Evolutionary conservation across 306 rosid genomes (phyloP), one percentile per base, ranked within the genome.

Genomic region (Ammopiptanthus mongolicus): DNA sequence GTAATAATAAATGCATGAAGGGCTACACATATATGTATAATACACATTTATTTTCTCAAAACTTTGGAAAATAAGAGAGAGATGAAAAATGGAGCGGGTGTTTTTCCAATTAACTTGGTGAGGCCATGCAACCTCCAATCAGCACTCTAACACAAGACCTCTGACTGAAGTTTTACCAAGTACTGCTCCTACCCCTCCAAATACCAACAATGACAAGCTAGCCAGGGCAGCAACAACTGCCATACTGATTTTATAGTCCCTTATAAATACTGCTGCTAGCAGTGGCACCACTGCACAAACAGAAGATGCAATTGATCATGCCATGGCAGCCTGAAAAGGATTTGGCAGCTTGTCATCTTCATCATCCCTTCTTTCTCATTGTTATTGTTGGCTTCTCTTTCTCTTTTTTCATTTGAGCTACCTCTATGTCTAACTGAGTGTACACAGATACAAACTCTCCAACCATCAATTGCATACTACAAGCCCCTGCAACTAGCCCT

Each of bases 361-460:
- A 22, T 14, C 14, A 37, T 15, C 7, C 34, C 67, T 8, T 11
- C 8, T 3, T 17, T 58, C 17, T 66, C 5, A 19, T 28, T n/a
- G 12, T 19, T 61, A 10, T 55, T 55, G 14, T n/a, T 31, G 28
- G 18, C 10, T 22, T 6, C 52, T n/a, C 23, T 65, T 4, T 72
- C 67, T 55, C 90, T 80, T 69, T 85, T 81, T 22, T 91, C 89
- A 81, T 75, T 44, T 83, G 86, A 44, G 89, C 71, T 6, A 17
- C 44, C 79, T 90, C 91, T 57, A 88, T 81, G 84, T 88, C 96
- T 42, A 82, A 90, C 2, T 90, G 96, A 71, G 96, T 84, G 72
- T 84, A 88, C 18, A 90, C 96, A 36, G 96, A 90, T 13, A 90
- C 96, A 60, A 90, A 90, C 71, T 90, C 96, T 10, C 96, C 96